Evolutionary conservation across 202 grass and related monocot genomes (phyloP).

Genomic region (Brachypodium distachyon): DNA sequence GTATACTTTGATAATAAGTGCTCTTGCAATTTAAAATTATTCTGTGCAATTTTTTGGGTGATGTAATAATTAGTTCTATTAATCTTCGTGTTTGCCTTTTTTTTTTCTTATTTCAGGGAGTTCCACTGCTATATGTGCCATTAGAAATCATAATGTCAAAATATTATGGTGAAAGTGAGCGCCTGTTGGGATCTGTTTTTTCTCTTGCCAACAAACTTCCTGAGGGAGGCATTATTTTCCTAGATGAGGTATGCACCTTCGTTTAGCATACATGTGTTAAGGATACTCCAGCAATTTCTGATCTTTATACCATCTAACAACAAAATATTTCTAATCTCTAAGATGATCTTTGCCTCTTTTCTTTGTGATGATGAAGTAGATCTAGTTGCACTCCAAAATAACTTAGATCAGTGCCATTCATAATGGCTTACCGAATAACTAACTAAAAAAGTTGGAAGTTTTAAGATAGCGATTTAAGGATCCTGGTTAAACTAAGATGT

Average conservation of each 20-base stretch:
- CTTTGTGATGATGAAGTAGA: neutral
- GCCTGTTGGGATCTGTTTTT: conserved; percentile 80
- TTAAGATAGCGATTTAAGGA: neutral
- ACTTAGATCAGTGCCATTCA: neutral
- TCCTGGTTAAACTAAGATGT: conserved; percentile 20
- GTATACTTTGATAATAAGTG: neutral
- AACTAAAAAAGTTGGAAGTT: neutral
- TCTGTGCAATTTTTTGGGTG: neutral
- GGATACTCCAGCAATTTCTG: neutral
- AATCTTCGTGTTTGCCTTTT: neutral
- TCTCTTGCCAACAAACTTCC: conserved; percentile 94
- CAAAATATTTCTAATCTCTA: neutral
- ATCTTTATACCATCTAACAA: too few species aligned
- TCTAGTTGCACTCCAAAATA: neutral
- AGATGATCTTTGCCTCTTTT: neutral
- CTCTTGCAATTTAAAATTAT: neutral
- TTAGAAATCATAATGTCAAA: conserved; percentile 94
- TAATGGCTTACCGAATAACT: neutral
- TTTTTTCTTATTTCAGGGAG: conserved; percentile 48
- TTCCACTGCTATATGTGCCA: conserved; percentile 91
- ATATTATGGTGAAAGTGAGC: conserved; percentile 97
- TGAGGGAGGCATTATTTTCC: conserved; percentile 85
- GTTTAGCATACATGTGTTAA: neutral
- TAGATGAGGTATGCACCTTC: conserved; percentile 67
- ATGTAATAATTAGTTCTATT: neutral